Conservation (phyloP, 1,284 basidiomycete genomes). For the Amylostereum areolatum region DNA sequence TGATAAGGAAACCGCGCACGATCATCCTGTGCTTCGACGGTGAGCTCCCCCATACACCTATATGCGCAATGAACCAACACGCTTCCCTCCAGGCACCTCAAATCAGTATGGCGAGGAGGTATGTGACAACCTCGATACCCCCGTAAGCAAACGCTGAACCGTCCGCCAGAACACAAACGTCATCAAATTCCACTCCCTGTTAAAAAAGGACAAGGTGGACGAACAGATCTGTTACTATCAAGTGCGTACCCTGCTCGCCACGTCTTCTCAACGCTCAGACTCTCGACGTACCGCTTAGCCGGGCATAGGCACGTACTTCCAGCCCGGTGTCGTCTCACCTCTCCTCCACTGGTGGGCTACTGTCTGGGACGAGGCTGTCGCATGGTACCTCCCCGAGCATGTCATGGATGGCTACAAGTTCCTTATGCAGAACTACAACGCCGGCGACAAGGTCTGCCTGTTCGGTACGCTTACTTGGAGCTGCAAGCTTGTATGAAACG, state of each 20-base stretch:
- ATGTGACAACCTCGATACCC: conserved; percentile 7
- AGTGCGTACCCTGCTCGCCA: conserved; percentile 23
- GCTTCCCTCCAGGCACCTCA: conserved; percentile 31
- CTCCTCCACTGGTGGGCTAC: conserved; percentile 42
- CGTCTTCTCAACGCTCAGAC: neutral
- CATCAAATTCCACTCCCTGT: conserved; percentile 57
- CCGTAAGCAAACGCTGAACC: no score
- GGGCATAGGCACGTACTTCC: conserved; percentile 57
- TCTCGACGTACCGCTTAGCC: conserved; percentile 28
- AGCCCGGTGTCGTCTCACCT: conserved; percentile 46
- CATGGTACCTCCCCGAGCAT: conserved; percentile 61
- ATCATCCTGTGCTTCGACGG: conserved; percentile 61
- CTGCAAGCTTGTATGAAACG: no score
- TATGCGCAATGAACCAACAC: neutral
- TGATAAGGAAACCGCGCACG: conserved; percentile 26
- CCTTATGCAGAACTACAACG: conserved; percentile 52
- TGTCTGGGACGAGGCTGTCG: conserved; percentile 50
- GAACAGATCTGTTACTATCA: conserved; percentile 68
- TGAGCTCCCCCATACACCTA: neutral
- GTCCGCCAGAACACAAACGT: conserved; percentile 61
- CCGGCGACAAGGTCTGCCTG: conserved; percentile 55
- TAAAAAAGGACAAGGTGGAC: conserved; percentile 50
- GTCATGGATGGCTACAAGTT: conserved; percentile 63
- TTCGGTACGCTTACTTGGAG: conserved; percentile 36
- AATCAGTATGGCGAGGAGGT: conserved; percentile 38